Conservation (phyloP, 345 rosid genomes). For the Syzygium aqueum region DNA sequence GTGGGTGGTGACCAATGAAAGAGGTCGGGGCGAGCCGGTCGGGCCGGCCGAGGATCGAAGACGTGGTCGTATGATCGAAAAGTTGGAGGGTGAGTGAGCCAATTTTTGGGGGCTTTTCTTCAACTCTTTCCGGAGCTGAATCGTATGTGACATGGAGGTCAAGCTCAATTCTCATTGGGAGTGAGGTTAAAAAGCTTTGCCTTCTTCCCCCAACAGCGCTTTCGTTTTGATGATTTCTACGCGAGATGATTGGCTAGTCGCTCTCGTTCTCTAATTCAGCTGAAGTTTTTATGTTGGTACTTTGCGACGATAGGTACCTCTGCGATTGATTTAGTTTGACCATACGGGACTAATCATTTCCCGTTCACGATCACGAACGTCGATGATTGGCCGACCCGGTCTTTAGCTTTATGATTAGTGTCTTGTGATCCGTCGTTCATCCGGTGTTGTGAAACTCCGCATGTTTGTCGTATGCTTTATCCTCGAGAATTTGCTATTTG, state of each 20-base stretch:
- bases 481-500: background rate
- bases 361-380: background rate
- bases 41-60: constrained; percentile 13
- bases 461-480: background rate
- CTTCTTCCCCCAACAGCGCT: constrained; percentile 16
- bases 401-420: background rate
- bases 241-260: background rate
- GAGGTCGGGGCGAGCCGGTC: constrained; percentile 4
- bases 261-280: background rate
- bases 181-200: background rate
- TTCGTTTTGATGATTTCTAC: constrained; percentile 37
- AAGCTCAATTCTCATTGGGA: background rate
- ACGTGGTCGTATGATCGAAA: constrained; percentile 12
- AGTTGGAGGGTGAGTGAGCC: background rate
- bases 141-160: constrained; percentile 14
- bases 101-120: background rate
- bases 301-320: background rate
- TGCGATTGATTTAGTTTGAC: background rate
- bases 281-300: background rate
- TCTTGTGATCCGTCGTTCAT: background rate
- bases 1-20: background rate
- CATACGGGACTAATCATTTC: background rate
- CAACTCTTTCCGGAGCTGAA: constrained; percentile 1
- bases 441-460: background rate
- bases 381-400: background rate